Percentiles rank a stretch among this genome's conserved stretches.
Evolutionary conservation across 371 early-diverging fungal genomes (phyloP).

Genomic region (Batkoa obscura): DNA sequence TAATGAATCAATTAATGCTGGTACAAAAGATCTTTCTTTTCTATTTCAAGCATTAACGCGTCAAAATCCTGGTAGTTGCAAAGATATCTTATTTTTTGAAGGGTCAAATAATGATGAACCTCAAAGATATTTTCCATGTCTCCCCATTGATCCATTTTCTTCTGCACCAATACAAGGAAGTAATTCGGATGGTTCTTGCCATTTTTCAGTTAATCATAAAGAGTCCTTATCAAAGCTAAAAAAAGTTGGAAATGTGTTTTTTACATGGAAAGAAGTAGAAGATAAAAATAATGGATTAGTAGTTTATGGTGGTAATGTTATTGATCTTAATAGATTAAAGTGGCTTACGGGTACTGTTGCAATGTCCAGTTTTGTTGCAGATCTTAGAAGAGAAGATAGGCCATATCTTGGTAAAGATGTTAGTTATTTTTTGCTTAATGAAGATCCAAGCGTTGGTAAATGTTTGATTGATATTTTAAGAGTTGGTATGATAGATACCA

Average conservation of each 20-base stretch:
- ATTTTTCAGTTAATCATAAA: conserved; percentile 20
- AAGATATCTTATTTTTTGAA: conserved; percentile 13
- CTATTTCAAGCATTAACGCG: conserved; percentile 52
- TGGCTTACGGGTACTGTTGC: conserved; percentile 13
- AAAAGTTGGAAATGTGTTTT: conserved; percentile 39
- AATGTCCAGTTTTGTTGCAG: neutral
- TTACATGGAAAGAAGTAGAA: conserved; percentile 44
- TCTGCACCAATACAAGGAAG: conserved; percentile 24
- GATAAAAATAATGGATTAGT: conserved; percentile 23
- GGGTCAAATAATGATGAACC: conserved; percentile 20
- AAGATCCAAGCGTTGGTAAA: conserved; percentile 8
- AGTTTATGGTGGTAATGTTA: conserved; percentile 58
- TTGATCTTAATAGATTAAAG: conserved; percentile 25
- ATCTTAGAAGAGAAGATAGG: conserved; percentile 14
- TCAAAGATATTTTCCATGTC: conserved; percentile 52
- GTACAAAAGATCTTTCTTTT: conserved; percentile 52
- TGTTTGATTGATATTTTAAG: conserved; percentile 15
- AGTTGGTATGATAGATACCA: conserved; percentile 53
- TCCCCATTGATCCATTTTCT: conserved; percentile 21
- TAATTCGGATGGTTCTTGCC: conserved; percentile 36
- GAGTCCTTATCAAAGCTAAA: conserved; percentile 11
- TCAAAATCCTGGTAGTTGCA: conserved; percentile 29
- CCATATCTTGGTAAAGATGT: conserved; percentile 16
- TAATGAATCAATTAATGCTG: conserved; percentile 30
- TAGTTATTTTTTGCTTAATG: conserved; percentile 11